phyloP scores from a whole-genome alignment of 257 asterid species.

The Gynochthodes officinalis region DNA sequence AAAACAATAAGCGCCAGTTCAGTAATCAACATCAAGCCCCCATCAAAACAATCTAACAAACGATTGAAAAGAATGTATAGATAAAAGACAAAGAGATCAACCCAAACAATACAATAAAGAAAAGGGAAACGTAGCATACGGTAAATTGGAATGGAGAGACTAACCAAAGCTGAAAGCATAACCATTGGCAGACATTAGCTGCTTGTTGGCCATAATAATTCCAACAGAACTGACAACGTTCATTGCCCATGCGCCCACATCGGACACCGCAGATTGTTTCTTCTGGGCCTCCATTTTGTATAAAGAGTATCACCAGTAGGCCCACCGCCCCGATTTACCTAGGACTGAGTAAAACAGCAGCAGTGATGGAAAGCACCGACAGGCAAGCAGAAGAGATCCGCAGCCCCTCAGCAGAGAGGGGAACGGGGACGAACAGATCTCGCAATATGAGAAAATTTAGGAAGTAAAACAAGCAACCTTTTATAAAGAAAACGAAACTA shows the following conservation, averaged over 20 bases:
- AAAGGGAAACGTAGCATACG: slow-evolving; percentile 8
- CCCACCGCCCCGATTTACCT: not conserved
- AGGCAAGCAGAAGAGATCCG: not conserved
- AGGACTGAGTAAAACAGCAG: not conserved
- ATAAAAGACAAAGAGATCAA: not conserved
- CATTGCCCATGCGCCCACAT: slow-evolving; percentile 98
- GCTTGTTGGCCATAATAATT: slow-evolving; percentile 92
- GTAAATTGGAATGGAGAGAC: slow-evolving; percentile 16
- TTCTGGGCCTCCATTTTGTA: slow-evolving; percentile 67
- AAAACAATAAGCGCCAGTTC: not conserved
- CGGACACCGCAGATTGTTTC: slow-evolving; percentile 70
- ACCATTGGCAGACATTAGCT: slow-evolving; percentile 81
- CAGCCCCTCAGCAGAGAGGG: not conserved
- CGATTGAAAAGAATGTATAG: not conserved
- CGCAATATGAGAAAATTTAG: no score
- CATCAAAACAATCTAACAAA: not conserved
- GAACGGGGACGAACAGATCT: slow-evolving; percentile 12
- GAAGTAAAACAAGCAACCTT: not conserved
- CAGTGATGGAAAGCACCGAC: not conserved
- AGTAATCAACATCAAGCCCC: no score
- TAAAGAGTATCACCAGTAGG: slow-evolving; percentile 3
- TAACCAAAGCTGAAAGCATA: slow-evolving; percentile 80
- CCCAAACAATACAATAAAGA: not conserved
- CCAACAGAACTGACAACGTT: slow-evolving; percentile 93
- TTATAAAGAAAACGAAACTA: not conserved